Conservation (phyloP, 1,284 basidiomycete species). For the Somion occarium region DNA sequence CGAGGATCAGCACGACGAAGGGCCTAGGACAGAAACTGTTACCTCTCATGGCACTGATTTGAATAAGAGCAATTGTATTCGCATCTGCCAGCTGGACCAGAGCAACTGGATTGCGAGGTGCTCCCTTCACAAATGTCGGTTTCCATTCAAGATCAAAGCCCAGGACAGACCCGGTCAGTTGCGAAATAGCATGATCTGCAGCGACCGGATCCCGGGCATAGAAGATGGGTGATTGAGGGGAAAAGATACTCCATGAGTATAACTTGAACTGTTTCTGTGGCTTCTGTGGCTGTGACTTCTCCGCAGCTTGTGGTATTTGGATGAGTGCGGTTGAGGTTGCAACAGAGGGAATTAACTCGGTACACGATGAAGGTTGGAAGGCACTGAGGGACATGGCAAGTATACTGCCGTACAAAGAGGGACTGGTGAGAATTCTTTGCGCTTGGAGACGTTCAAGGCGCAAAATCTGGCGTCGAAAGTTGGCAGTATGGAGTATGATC, state of each 20-base stretch:
- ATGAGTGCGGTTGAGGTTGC: no score
- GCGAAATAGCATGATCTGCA: constrained; percentile 21
- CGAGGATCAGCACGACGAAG: background rate
- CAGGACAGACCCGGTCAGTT: constrained; percentile 26
- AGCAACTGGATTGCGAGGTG: constrained; percentile 57
- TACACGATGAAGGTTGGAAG: no score
- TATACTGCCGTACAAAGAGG: no score
- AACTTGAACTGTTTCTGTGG: constrained; percentile 13
- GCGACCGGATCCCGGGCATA: constrained; percentile 22
- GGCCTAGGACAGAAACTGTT: constrained; percentile 11
- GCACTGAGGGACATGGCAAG: no score
- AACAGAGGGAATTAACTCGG: no score
- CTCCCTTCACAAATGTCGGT: constrained; percentile 48
- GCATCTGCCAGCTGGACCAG: constrained; percentile 62
- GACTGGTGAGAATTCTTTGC: no score
- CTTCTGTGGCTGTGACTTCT: background rate
- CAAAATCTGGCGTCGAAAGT: no score
- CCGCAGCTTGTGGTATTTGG: no score
- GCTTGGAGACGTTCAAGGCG: no score
- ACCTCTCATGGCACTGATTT: constrained; percentile 60
- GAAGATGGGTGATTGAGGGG: constrained; percentile 20
- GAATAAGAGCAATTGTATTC: constrained; percentile 53
- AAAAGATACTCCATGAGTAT: constrained; percentile 21
- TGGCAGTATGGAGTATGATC: no score
- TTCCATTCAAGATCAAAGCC: constrained; percentile 78